phyloP scores from a whole-genome alignment of 1,284 basidiomycete genomes.

The Rhodotorula sp. region DNA sequence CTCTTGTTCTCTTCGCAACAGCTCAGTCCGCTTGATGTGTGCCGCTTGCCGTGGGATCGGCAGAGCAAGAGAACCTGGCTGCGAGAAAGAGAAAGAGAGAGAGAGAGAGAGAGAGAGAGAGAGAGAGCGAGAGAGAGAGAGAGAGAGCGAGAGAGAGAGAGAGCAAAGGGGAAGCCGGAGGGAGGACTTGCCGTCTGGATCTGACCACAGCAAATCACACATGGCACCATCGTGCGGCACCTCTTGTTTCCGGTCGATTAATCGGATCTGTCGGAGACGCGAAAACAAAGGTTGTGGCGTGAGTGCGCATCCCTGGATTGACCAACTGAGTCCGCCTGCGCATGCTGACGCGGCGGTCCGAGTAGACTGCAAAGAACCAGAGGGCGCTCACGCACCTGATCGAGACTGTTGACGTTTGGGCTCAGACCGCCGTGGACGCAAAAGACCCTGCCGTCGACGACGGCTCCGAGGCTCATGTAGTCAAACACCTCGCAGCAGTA shows the following conservation, averaged over 20 bases:
- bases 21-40: not conserved
- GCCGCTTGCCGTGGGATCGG: too few relatives aligned
- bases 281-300: too few relatives aligned
- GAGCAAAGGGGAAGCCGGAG: not conserved
- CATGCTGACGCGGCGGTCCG: too few relatives aligned
- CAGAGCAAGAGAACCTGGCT: too few relatives aligned
- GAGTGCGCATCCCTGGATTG: too few relatives aligned
- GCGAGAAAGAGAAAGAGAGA: too few relatives aligned
- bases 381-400: slow-evolving; percentile 64
- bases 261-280: slow-evolving; percentile 68
- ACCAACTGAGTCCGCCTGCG: too few relatives aligned
- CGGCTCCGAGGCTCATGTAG: slow-evolving; percentile 87
- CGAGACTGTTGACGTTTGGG: slow-evolving; percentile 75
- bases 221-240: slow-evolving; percentile 99
- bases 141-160: too few relatives aligned
- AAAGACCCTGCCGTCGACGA: slow-evolving; percentile 91
- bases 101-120: too few relatives aligned
- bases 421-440: slow-evolving; percentile 92
- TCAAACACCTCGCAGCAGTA: slow-evolving; percentile 99
- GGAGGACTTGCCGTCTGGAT: slow-evolving; percentile 75
- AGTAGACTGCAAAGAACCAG: too few relatives aligned
- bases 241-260: slow-evolving; percentile 94
- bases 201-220: slow-evolving; percentile 98
- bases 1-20: not conserved
- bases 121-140: too few relatives aligned